Percentiles rank a stretch among this genome's conserved stretches.
These are phyloP conservation scores for Neurospora intermedia DNA, from an alignment of 495 filamentous ascomycete genomes.

Conservation along the genomic window DNA sequence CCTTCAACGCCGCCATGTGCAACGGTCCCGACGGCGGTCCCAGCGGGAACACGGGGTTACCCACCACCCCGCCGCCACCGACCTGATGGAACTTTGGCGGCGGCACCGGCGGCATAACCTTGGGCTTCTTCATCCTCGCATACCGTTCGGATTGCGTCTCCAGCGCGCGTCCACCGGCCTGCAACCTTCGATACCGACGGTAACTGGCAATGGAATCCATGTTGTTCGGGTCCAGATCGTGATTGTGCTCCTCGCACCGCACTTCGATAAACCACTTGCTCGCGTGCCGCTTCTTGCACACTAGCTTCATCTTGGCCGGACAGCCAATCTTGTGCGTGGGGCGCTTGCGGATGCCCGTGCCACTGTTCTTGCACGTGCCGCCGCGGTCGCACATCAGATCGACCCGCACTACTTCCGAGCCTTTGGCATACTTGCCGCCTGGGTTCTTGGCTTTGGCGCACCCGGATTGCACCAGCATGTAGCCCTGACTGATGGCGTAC, in stretches of 20 bases:
- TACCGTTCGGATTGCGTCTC: slow-evolving; percentile 16
- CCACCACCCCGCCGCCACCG: neutral
- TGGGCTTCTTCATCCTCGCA: slow-evolving; percentile 6
- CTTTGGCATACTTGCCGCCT: slow-evolving; percentile 4
- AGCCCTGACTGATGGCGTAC: slow-evolving; percentile 21
- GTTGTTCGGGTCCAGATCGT: slow-evolving; percentile 15
- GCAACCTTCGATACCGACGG: slow-evolving; percentile 17
- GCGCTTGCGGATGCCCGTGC: slow-evolving; percentile 17
- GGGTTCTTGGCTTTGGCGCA: slow-evolving; percentile 9
- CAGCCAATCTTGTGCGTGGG: slow-evolving; percentile 17
- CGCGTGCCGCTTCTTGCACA: slow-evolving; percentile 15
- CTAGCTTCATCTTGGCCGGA: slow-evolving; percentile 16
- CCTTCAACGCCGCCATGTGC: slow-evolving; percentile 19
- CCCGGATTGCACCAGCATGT: slow-evolving; percentile 15
- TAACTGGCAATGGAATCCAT: slow-evolving; percentile 17
- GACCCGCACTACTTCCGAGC: slow-evolving; percentile 11
- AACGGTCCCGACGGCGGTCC: slow-evolving; percentile 13
- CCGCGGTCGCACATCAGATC: slow-evolving; percentile 19
- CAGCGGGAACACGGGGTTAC: neutral
- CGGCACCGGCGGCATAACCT: slow-evolving; percentile 5
- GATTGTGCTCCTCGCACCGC: slow-evolving; percentile 20
- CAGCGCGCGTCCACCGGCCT: slow-evolving; percentile 1
- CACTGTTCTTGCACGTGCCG: slow-evolving; percentile 16
- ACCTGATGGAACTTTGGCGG: slow-evolving; percentile 13
- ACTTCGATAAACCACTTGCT: slow-evolving; percentile 23